Evolutionary conservation across 805 yeast species (phyloP), one percentile per base, ranked within the genome.

Genomic region (Pichia paraexigua): DNA sequence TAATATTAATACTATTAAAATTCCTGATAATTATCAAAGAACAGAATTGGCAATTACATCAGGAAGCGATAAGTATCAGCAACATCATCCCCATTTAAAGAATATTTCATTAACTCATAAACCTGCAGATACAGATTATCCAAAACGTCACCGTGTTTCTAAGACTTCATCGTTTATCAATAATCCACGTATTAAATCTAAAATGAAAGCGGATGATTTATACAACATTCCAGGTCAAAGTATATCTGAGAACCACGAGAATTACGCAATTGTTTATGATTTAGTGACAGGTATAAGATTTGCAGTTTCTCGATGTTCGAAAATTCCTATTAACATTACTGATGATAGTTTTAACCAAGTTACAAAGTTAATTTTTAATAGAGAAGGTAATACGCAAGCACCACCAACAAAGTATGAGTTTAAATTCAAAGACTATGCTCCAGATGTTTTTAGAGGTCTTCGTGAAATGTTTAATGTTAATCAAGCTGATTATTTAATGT

Each of bases 251-350:
- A 97, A 97, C 43, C 98, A 94, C 63, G 89, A 82, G 47, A 94
- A 91, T 66, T 94, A 85, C 61, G 87, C 90, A 27, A 82, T 92
- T 74, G 99, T 97, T 1, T 95, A 94, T 67, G 90, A 92, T 66
- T 92, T 94, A 97, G 76, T 95, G 52, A 91, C 98, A 0, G 99
- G 99, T 2, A 94, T 94, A 45, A 77, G 99, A 52, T 95, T 90
- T 10, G 91, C 97, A 0, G 98, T 94, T 0, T 88, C 96, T 4
- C 74, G 97, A 52, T 85, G 95, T 60, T 87, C 97, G 0, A 95
- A 95, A 39, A 75, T 85, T 12, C 86, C 88, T 78, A 79, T 85
- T 49, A 83, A 85, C 20, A 70, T 94, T 42, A 76, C 75, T 1
- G 84, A 81, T 47, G 75, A 71, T 17, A 97, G 92, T 64, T 94